A percentile compares a stretch with the other conserved stretches of the same genome.
These are phyloP conservation scores for Fusarium scirpi DNA, from an alignment of 2,329 filamentous ascomycete genomes.

Conservation along the genomic window DNA sequence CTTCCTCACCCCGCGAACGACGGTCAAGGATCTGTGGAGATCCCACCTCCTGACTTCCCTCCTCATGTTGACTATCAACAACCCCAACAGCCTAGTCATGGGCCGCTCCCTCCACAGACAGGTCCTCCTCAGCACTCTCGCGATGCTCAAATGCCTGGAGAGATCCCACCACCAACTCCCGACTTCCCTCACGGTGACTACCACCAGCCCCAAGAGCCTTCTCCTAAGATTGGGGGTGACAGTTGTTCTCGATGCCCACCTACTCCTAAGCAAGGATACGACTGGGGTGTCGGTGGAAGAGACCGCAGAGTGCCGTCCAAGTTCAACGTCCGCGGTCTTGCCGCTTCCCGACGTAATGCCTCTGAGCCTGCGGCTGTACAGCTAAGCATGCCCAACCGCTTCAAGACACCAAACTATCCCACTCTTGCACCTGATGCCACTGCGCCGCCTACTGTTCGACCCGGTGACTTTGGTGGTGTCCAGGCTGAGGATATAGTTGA, in stretches of 20 bases:
- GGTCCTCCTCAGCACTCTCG: neutral
- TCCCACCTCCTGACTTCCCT: neutral
- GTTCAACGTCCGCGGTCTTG: neutral
- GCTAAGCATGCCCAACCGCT: neutral
- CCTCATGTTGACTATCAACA: neutral
- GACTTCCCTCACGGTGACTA: neutral
- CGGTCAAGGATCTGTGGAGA: too few species aligned
- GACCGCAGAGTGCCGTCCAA: neutral
- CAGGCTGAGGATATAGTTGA: too few species aligned
- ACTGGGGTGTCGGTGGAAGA: too few species aligned
- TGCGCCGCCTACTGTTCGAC: too few species aligned
- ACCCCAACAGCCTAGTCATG: neutral
- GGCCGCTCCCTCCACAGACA: neutral
- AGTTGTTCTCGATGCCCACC: accelerated
- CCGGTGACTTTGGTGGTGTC: too few species aligned
- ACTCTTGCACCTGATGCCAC: neutral
- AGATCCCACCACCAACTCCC: neutral
- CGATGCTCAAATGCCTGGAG: neutral
- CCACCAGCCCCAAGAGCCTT: neutral
- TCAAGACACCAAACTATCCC: neutral
- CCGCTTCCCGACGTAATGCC: neutral
- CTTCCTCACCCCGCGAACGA: too few species aligned
- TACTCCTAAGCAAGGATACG: accelerated
- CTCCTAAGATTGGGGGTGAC: neutral
- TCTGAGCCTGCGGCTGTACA: neutral